These are phyloP conservation scores for Ceratobasidium sp. DNA, from an alignment of 1,284 basidiomycete species.

Conservation along the genomic window DNA sequence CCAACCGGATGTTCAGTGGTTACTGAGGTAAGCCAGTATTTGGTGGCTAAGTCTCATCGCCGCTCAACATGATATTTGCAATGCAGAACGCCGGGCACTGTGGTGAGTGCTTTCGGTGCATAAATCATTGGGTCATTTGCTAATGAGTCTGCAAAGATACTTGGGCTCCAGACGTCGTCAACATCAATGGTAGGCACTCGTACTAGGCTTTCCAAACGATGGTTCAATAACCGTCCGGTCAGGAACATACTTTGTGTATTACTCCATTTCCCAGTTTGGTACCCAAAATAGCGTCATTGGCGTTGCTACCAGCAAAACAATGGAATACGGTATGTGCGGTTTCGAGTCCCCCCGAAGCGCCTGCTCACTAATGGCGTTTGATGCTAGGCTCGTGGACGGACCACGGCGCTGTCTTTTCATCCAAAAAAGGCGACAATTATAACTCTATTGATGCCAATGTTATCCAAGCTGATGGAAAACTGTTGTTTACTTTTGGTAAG, in stretches of 20 bases:
- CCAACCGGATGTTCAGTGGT: slow-evolving; percentile 39
- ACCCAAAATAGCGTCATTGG: slow-evolving; percentile 49
- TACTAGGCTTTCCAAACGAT: background rate
- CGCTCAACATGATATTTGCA: background rate
- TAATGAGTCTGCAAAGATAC: slow-evolving; percentile 13
- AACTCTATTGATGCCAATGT: slow-evolving; percentile 46
- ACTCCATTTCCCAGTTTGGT: slow-evolving; percentile 48
- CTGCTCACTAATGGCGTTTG: background rate
- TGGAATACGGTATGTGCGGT: slow-evolving; percentile 45
- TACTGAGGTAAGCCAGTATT: slow-evolving; percentile 26
- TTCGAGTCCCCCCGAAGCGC: background rate
- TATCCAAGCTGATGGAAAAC: slow-evolving; percentile 28
- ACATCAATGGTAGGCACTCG: slow-evolving; percentile 33
- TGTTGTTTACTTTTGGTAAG: slow-evolving; percentile 32
- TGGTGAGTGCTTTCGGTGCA: slow-evolving; percentile 2
- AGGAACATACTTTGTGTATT: slow-evolving; percentile 46
- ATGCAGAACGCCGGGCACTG: slow-evolving; percentile 38
- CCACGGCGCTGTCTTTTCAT: slow-evolving; percentile 48
- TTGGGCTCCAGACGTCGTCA: slow-evolving; percentile 38
- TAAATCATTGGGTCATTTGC: background rate
- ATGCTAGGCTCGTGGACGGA: slow-evolving; percentile 47
- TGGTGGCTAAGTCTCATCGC: background rate
- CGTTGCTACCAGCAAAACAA: slow-evolving; percentile 47
- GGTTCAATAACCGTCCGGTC: background rate
- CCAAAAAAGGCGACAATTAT: slow-evolving; percentile 46